Evolutionary conservation across 139 green algal genomes (phyloP), one percentile per base, ranked within the genome.

Genomic region (Gonium pectorale): DNA sequence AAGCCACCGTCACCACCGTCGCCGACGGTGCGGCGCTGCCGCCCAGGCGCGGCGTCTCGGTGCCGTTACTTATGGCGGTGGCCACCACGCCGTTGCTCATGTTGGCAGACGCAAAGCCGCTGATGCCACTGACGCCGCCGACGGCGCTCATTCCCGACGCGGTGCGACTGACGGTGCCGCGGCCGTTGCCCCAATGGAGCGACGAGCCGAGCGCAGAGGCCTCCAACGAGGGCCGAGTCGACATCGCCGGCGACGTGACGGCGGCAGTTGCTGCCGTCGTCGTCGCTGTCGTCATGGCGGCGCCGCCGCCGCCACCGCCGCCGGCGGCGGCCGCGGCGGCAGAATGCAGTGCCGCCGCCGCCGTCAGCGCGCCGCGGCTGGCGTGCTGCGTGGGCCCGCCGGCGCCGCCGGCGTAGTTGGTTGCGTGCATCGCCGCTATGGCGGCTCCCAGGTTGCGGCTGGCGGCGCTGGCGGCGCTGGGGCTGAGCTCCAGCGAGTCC

Each of bases 281-380:
- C 35, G 26, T 35, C 9, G 64, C 33, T 44, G 64, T 35, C 5
- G 64, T 24, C 15, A 24, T 9, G 56, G 22, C 56, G 19, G 15
- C 22, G 56, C 29, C 56, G 56, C 6, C 56, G 56, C 19, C 56
- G 19, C 56, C 19, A 27, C 31, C 19, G 56, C 60, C 5, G 60
- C n/a, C 60, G 60, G 60, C 60, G 60, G 60, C 6, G 60, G 60
- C 60, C n/a, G 60, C 60, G 60, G 60, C n/a, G 60, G 37, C 67
- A n/a, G n/a, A n/a, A n/a, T n/a, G n/a, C n/a, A n/a, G n/a, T n/a
- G n/a, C n/a, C n/a, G n/a, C n/a, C n/a, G n/a, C n/a, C n/a, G n/a
- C n/a, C n/a, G n/a, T n/a, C n/a, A n/a, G n/a, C n/a, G n/a, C n/a
- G n/a, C n/a, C n/a, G n/a, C n/a, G n/a, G n/a, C n/a, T n/a, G n/a